A percentile compares a stretch with the other conserved stretches of the same genome.
Evolutionary conservation across 2,329 filamentous ascomycete genomes (phyloP).

Genomic region (Cryoendolithus antarcticus): DNA sequence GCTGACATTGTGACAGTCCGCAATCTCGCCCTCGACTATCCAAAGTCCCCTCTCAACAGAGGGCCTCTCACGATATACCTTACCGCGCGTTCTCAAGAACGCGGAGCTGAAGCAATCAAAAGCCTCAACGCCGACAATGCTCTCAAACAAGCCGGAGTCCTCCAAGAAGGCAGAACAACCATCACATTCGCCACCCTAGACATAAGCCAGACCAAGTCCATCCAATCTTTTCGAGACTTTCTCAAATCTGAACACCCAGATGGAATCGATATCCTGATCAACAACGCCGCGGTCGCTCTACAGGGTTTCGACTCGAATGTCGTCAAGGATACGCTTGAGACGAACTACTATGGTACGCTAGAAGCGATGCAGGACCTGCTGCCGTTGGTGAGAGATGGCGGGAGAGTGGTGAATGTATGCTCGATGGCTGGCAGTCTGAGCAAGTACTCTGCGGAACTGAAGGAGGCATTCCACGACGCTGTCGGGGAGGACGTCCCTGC

Average conservation of each 20-base stretch:
- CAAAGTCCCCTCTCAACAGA: constrained; percentile 34
- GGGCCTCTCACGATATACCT: constrained; percentile 42
- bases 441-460: constrained; percentile 34
- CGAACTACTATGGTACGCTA: constrained; percentile 43
- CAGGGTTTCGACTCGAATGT: constrained; percentile 31
- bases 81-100: constrained; percentile 36
- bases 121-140: constrained; percentile 32
- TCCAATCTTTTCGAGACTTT: constrained; percentile 30
- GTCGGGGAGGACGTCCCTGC: constrained; percentile 22
- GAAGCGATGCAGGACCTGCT: constrained; percentile 34
- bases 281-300: constrained; percentile 35
- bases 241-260: constrained; percentile 34
- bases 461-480: constrained; percentile 29
- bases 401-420: constrained; percentile 39
- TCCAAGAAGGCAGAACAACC: constrained; percentile 31
- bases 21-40: constrained; percentile 42
- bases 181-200: constrained; percentile 38
- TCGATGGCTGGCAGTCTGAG: constrained; percentile 33
- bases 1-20: constrained; percentile 26
- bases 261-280: constrained; percentile 41
- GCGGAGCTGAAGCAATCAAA: constrained; percentile 36
- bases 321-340: constrained; percentile 36
- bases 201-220: constrained; percentile 34
- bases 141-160: constrained; percentile 34
- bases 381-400: constrained; percentile 32